A percentile compares a stretch with the other conserved stretches of the same genome.
Evolutionary conservation across 225 moss, liverwort and hornwort species (phyloP).

Genomic region (Pleurozium schreberi): DNA sequence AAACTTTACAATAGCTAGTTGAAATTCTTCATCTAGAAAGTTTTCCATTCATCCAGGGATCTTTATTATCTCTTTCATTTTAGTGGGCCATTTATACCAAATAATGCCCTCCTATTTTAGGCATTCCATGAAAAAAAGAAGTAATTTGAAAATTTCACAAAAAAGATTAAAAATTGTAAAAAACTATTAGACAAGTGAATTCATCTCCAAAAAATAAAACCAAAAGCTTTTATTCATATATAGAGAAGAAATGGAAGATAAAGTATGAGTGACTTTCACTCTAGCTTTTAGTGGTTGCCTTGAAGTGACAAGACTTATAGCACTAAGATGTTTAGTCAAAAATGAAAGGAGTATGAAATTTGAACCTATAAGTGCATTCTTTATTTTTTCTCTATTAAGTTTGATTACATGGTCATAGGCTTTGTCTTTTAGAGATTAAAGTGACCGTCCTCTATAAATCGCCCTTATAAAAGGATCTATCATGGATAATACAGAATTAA

Average conservation of each 20-base stretch:
- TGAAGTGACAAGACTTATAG: too few relatives aligned
- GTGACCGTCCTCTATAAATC: rapidly evolving
- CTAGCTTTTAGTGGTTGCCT: too few relatives aligned
- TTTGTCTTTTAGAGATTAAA: too few relatives aligned
- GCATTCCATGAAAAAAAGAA: rapidly evolving
- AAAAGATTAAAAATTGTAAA: neutral
- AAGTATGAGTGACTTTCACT: rapidly evolving
- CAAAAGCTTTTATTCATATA: neutral
- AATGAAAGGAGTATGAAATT: too few relatives aligned
- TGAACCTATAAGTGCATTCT: too few relatives aligned
- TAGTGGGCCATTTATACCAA: rapidly evolving
- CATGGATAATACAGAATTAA: too few relatives aligned
- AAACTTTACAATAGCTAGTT: too few relatives aligned
- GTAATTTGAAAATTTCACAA: too few relatives aligned
- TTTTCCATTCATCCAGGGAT: neutral
- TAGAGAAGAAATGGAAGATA: neutral
- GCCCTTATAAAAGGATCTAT: rapidly evolving
- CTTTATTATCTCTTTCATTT: neutral
- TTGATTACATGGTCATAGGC: rapidly evolving
- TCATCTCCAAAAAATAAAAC: neutral
- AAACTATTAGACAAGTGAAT: neutral
- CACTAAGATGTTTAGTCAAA: too few relatives aligned
- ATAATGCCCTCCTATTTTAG: rapidly evolving
- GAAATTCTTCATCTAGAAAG: neutral
- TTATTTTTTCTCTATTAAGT: neutral